Percentiles rank a stretch among this genome's conserved stretches.
Conservation (phyloP, 495 filamentous ascomycete species). For the Aspergillus mulundensis region DNA sequence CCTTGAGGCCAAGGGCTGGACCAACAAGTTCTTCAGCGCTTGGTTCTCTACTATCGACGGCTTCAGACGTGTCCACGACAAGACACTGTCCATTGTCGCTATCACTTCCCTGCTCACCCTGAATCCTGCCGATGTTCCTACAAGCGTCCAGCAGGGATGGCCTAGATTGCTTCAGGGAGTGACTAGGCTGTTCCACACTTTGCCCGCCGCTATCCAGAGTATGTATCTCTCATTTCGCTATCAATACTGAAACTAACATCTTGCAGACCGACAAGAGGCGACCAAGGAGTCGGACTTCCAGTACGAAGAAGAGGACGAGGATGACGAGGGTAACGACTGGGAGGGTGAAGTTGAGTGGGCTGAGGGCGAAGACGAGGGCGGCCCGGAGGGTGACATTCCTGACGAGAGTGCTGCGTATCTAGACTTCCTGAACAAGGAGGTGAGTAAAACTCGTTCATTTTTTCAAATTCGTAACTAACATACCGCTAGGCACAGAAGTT, state of each 20-base stretch:
- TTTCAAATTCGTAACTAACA: slow-evolving; percentile 10
- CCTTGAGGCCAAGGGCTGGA: slow-evolving; percentile 87
- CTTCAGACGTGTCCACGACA: slow-evolving; percentile 93
- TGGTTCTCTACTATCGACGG: slow-evolving; percentile 97
- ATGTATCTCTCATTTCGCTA: slow-evolving; percentile 24
- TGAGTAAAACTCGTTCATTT: slow-evolving; percentile 22
- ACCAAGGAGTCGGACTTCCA: slow-evolving; percentile 81
- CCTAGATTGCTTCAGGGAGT: slow-evolving; percentile 90
- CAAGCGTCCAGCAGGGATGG: slow-evolving; percentile 92
- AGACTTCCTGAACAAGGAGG: slow-evolving; percentile 91
- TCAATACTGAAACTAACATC: slow-evolving; percentile 17
- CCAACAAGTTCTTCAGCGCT: slow-evolving; percentile 98
- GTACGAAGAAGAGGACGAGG: slow-evolving; percentile 69
- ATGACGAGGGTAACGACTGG: slow-evolving; percentile 68
- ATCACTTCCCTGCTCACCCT: slow-evolving; percentile 81
- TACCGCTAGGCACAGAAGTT: slow-evolving; percentile 72
- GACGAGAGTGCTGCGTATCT: slow-evolving; percentile 93
- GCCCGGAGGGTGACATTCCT: slow-evolving; percentile 59
- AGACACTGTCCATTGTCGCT: slow-evolving; percentile 93
- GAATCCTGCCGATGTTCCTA: slow-evolving; percentile 70
- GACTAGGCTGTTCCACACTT: slow-evolving; percentile 82
- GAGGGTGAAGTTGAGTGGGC: slow-evolving; percentile 65
- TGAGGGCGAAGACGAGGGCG: slow-evolving; percentile 57
- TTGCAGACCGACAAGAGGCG: slow-evolving; percentile 79
- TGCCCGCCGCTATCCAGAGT: slow-evolving; percentile 84